phyloP scores from a whole-genome alignment of 176 grass and related monocot genomes.

The Paspalum vaginatum region DNA sequence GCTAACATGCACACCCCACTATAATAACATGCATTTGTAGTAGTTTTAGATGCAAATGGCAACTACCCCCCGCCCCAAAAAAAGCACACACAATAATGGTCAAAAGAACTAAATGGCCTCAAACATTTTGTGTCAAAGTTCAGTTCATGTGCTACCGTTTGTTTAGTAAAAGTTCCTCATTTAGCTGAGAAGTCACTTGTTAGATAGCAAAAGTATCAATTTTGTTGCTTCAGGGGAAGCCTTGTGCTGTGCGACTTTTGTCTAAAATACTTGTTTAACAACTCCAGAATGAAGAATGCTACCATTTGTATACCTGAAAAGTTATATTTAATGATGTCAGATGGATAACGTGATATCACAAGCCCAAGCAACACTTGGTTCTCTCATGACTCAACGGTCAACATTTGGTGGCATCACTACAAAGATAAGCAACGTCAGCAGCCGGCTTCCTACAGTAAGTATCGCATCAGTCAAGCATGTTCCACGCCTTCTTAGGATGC shows the following conservation, averaged over 20 bases:
- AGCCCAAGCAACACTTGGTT: slow-evolving; percentile 88
- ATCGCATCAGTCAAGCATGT: background rate
- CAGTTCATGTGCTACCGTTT: background rate
- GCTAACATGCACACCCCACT: too few relatives aligned
- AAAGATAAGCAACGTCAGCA: slow-evolving; percentile 93
- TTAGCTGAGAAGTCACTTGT: background rate
- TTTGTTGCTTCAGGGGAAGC: background rate
- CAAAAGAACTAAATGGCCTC: background rate
- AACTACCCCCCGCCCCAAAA: background rate
- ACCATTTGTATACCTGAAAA: slow-evolving; percentile 9
- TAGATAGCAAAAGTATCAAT: background rate
- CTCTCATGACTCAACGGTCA: slow-evolving; percentile 86
- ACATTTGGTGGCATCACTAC: slow-evolving; percentile 87
- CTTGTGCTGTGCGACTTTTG: background rate
- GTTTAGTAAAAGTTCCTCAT: background rate
- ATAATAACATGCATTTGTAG: too few relatives aligned
- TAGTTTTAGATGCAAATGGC: background rate
- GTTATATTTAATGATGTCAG: slow-evolving; percentile 48
- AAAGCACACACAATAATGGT: background rate
- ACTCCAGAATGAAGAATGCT: background rate
- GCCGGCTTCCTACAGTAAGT: slow-evolving; percentile 85
- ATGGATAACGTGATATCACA: slow-evolving; percentile 98
- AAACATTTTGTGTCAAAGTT: background rate
- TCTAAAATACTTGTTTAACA: slow-evolving; percentile 8
- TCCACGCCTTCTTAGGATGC: background rate